Evolutionary conservation across 2,329 filamentous ascomycete species (phyloP).

Genomic region (Calonectria pseudoturangicola): DNA sequence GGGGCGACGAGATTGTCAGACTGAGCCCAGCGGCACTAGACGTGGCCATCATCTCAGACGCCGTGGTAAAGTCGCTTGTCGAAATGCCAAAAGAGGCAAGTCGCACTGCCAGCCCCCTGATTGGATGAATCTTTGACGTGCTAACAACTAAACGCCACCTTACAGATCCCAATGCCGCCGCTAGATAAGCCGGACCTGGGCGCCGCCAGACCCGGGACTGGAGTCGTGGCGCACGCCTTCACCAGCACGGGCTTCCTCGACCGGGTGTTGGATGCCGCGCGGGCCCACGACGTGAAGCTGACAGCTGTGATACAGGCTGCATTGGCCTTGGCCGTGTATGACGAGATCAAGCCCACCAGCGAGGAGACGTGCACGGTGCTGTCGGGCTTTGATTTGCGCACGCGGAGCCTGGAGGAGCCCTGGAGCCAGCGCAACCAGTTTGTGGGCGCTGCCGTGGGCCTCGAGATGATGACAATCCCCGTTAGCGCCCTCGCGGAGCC

Average conservation of each 20-base stretch:
- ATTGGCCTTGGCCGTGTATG: constrained; percentile 17
- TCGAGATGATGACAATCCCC: constrained; percentile 34
- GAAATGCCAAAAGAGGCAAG: constrained; percentile 32
- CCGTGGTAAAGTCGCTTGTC: constrained; percentile 5
- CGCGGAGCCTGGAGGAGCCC: constrained; percentile 25
- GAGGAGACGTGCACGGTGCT: constrained; percentile 31
- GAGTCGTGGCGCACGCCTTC: constrained; percentile 14
- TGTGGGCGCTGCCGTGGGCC: constrained; percentile 31
- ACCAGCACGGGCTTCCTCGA: neutral
- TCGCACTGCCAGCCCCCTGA: neutral
- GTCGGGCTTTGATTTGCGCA: constrained; percentile 29
- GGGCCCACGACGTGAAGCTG: constrained; percentile 29
- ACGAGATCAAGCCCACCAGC: constrained; percentile 2
- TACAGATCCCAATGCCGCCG: constrained; percentile 26
- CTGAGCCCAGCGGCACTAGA: constrained; percentile 32
- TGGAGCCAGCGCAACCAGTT: constrained; percentile 34
- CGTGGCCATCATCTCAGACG: constrained; percentile 27
- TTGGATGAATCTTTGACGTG: constrained; percentile 9
- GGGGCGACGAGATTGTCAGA: constrained; percentile 30
- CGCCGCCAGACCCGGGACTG: constrained; percentile 9
- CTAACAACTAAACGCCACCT: neutral
- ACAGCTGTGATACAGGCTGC: constrained; percentile 28
- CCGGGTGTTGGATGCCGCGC: neutral
- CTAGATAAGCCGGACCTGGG: constrained; percentile 1
- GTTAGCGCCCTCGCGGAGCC: neutral